phyloP scores from a whole-genome alignment of 345 rosid species.

The Punica granatum region DNA sequence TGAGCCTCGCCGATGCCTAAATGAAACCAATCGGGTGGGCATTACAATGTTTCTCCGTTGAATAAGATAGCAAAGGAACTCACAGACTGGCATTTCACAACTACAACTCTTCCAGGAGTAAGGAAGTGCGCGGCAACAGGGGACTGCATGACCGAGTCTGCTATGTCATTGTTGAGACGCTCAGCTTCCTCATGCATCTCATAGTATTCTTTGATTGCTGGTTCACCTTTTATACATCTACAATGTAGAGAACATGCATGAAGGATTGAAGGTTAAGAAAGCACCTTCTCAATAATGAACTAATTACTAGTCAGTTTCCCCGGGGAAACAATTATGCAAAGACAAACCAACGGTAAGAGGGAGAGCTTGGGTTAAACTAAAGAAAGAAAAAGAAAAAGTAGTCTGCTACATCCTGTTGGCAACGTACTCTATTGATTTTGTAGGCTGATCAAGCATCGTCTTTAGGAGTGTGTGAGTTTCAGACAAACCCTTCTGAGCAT shows the following conservation, averaged over 20 bases:
- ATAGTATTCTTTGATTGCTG: constrained; percentile 85
- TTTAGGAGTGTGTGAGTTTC: constrained; percentile 72
- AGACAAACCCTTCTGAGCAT: constrained; percentile 86
- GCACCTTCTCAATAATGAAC: background rate
- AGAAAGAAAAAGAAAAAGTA: constrained; percentile 12
- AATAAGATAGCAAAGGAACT: constrained; percentile 15
- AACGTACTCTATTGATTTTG: constrained; percentile 70
- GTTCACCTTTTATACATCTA: constrained; percentile 92
- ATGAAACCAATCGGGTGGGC: background rate
- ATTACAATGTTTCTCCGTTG: background rate
- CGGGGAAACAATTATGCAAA: background rate
- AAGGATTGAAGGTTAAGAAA: background rate
- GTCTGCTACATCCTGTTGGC: background rate
- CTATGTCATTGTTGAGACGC: constrained; percentile 34
- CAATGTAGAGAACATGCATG: background rate
- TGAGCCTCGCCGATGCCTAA: background rate
- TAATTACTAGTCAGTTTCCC: background rate
- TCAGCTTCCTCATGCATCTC: constrained; percentile 61
- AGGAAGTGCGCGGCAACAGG: constrained; percentile 34
- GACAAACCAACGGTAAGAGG: background rate
- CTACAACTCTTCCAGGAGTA: constrained; percentile 68
- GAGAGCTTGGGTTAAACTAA: background rate
- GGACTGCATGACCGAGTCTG: constrained; percentile 64
- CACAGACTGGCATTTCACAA: constrained; percentile 74
- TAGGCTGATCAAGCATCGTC: constrained; percentile 69